Evolutionary conservation across 202 grass and related monocot genomes (phyloP).

Genomic region (Bolboschoenoplectus hybrid): DNA sequence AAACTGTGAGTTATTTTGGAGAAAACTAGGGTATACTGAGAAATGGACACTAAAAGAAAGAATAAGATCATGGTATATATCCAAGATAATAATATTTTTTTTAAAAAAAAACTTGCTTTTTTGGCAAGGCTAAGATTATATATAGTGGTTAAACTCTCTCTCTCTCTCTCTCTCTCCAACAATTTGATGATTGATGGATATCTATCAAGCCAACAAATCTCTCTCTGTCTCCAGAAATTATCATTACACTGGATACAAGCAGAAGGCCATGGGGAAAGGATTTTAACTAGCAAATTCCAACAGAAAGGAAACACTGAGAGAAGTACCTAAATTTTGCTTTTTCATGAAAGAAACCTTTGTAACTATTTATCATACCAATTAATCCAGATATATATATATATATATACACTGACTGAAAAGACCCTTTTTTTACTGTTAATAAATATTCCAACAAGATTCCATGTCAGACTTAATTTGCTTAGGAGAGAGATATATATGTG

Average conservation of each 20-base stretch:
- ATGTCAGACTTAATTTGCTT: slow-evolving; percentile 6
- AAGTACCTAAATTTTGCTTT: slow-evolving; percentile 48
- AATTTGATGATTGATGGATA: not conserved
- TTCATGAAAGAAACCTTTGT: slow-evolving; percentile 35
- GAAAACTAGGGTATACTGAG: not conserved
- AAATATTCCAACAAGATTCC: slow-evolving; percentile 37
- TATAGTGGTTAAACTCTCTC: not conserved
- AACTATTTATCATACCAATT: slow-evolving; percentile 34
- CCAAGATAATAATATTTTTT: not conserved
- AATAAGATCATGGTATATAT: not conserved
- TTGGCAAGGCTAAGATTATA: not conserved
- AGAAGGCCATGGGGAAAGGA: not conserved
- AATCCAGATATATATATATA: not conserved
- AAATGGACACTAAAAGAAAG: slow-evolving; percentile 26
- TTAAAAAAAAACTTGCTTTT: not conserved
- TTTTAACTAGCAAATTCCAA: slow-evolving; percentile 44
- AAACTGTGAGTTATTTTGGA: not conserved
- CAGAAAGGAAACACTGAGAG: slow-evolving; percentile 38
- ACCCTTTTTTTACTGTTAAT: slow-evolving; percentile 31
- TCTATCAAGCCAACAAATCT: not conserved
- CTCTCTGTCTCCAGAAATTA: not conserved
- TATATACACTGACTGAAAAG: slow-evolving; percentile 13
- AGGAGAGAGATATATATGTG: slow-evolving; percentile 22
- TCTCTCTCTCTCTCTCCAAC: not conserved
- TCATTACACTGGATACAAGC: slow-evolving; percentile 10